Base-by-base conservation (phyloP, 345 rosid species). In the Rubroshorea leprosula region DNA sequence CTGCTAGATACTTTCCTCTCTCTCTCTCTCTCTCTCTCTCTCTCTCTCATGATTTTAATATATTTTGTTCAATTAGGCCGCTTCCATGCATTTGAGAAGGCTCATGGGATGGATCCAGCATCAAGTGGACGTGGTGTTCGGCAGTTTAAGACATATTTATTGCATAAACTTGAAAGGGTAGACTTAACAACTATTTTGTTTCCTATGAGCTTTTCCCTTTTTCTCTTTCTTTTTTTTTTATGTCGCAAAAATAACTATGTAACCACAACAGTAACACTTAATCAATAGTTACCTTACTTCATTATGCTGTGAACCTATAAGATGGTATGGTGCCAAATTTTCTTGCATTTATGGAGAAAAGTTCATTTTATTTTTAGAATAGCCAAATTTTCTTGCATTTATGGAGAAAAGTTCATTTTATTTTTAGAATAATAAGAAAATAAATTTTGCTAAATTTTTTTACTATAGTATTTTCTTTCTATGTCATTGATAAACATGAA, bases 111-210 rank as follows among this genome's bases (percentile, higher is more conserved):
- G 80, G 92, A 90, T 61, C 87, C 84, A 48, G 54, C 67, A 5
- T 72, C 97, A 26, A 57, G 51, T 49, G 99, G 97, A 63, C 81
- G 84, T 16, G 97, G 99, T 29, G 96, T 87, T 19, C 95, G 90
- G 50, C 99, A 94, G 60, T 94, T 87, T 60, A 94, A 87, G 87
- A 90, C 97, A 44, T 84, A 85, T 70, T 67, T 94, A 49, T 68
- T 90, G 71, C 92, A 85, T 57, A 82, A 66, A 67, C 83, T 94
- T 54, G 92, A 90, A 75, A 76, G 38, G 95, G 99, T 93, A 81
- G 38, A 41, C 43, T 26, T 72, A 38, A 6, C 24, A 23, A 16
- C 12, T 35, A 6, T 13, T 35, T 35, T 3, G 41, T 35, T 35
- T 8, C 12, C 41, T 35, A 35, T 35, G 41, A 35, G 41, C 41